Conservation (phyloP, 2,329 filamentous ascomycete species). For the Claviceps africana region DNA sequence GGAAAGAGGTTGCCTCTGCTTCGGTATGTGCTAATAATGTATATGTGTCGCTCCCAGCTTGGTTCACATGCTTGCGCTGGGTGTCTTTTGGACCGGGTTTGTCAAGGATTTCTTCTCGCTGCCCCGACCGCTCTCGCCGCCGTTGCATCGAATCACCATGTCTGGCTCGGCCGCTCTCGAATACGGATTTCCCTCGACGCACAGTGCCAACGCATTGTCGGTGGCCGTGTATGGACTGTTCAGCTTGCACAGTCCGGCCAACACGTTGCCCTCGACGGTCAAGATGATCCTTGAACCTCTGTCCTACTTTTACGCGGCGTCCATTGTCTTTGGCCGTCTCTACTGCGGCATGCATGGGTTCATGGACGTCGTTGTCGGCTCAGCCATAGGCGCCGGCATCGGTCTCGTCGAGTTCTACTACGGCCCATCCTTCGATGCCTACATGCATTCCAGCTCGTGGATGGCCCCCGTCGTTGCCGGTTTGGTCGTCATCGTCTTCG, state of each 20-base stretch:
- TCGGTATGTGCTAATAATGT: background rate
- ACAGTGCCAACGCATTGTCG: slow-evolving; percentile 92
- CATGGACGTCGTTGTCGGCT: slow-evolving; percentile 75
- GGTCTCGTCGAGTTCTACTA: slow-evolving; percentile 46
- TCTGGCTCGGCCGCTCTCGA: slow-evolving; percentile 88
- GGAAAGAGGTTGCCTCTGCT: background rate
- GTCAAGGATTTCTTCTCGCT: slow-evolving; percentile 89
- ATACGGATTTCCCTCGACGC: slow-evolving; percentile 93
- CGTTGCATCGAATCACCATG: slow-evolving; percentile 90
- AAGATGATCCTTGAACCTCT: slow-evolving; percentile 51
- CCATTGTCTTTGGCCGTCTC: slow-evolving; percentile 78
- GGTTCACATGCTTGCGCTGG: slow-evolving; percentile 62
- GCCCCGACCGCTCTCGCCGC: slow-evolving; percentile 80
- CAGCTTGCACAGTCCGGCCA: slow-evolving; percentile 51
- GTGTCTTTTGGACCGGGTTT: slow-evolving; percentile 82
- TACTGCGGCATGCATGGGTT: slow-evolving; percentile 99
- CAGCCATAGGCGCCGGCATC: slow-evolving; percentile 56
- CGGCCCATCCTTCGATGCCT: slow-evolving; percentile 51
- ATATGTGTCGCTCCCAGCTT: slow-evolving; percentile 28
- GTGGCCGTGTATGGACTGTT: slow-evolving; percentile 76
- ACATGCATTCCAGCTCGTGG: slow-evolving; percentile 52
- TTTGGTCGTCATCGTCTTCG: slow-evolving; percentile 55
- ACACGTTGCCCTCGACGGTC: slow-evolving; percentile 42
- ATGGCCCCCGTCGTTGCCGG: slow-evolving; percentile 49
- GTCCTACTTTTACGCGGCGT: slow-evolving; percentile 73